phyloP scores from a whole-genome alignment of 2,329 filamentous ascomycete species.

The Rhynchosporium agropyri region DNA sequence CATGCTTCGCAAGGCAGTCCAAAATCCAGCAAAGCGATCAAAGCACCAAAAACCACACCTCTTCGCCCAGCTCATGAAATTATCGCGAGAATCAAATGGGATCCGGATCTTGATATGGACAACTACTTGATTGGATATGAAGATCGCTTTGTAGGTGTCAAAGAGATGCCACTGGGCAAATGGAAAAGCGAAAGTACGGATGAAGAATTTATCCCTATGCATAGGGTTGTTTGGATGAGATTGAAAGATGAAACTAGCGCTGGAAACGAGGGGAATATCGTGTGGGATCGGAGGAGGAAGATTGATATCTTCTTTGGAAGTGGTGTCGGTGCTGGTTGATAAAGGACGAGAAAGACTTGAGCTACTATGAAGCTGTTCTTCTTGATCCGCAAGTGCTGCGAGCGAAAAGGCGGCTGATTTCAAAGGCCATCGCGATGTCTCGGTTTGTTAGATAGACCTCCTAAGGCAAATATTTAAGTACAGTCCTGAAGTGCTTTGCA shows the following conservation, averaged over 20 bases:
- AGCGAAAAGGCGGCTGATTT: too few species aligned
- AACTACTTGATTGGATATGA: conserved; percentile 64
- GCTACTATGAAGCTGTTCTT: too few species aligned
- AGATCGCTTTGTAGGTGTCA: conserved; percentile 59
- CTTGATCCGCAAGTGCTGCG: too few species aligned
- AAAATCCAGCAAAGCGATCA: not conserved
- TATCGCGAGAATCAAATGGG: conserved; percentile 62
- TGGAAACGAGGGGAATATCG: conserved; percentile 36
- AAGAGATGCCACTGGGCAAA: conserved; percentile 55
- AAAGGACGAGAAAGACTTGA: too few species aligned
- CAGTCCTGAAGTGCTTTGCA: too few species aligned
- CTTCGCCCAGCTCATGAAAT: conserved; percentile 61
- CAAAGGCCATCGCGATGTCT: too few species aligned
- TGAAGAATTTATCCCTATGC: conserved; percentile 68
- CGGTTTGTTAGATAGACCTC: too few species aligned
- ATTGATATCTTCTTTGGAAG: conserved; percentile 16
- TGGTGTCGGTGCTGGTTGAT: conserved; percentile 2
- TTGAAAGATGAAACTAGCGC: conserved; percentile 52
- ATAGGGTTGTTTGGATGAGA: conserved; percentile 64
- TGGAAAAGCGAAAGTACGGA: conserved; percentile 66
- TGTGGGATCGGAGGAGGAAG: conserved; percentile 15
- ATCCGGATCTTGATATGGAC: conserved; percentile 53
- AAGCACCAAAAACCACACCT: conserved; percentile 8
- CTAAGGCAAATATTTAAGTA: too few species aligned
- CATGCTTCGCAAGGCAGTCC: not conserved